phyloP scores from a whole-genome alignment of 345 rosid genomes.

The Syzygium aromaticum region DNA sequence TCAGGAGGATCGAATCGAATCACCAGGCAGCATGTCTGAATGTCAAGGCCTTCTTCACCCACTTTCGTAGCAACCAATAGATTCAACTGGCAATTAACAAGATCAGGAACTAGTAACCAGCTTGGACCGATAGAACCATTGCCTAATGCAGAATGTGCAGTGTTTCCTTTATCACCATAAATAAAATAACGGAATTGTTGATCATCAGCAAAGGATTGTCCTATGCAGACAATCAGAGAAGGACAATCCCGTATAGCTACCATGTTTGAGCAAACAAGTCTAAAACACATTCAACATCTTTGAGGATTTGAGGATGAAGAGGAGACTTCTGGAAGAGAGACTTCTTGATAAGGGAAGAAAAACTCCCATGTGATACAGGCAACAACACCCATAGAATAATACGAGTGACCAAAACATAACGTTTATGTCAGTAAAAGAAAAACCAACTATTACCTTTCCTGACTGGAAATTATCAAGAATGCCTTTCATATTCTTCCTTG shows the following conservation, averaged over 20 bases:
- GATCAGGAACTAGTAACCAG: neutral
- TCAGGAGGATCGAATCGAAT: conserved; percentile 94
- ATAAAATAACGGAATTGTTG: neutral
- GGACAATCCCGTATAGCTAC: neutral
- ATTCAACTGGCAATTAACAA: conserved; percentile 61
- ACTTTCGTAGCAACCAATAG: conserved; percentile 91
- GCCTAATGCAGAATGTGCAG: neutral
- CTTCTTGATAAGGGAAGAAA: neutral
- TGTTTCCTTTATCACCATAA: neutral
- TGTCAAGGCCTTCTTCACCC: conserved; percentile 98
- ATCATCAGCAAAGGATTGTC: neutral
- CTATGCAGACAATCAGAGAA: neutral
- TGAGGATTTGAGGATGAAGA: neutral
- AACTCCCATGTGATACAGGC: neutral
- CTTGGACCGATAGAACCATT: neutral
- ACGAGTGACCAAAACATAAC: neutral
- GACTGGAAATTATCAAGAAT: conserved; percentile 68
- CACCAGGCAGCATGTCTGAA: conserved; percentile 96
- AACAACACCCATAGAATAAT: neutral
- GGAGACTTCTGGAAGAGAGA: neutral
- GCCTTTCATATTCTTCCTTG: conserved; percentile 52
- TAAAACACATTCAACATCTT: neutral
- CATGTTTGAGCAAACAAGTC: neutral
- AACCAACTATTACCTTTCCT: conserved; percentile 47
- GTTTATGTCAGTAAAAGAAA: neutral